Conservation (phyloP, 441 rosid species). For the Gossypium lobatum region DNA sequence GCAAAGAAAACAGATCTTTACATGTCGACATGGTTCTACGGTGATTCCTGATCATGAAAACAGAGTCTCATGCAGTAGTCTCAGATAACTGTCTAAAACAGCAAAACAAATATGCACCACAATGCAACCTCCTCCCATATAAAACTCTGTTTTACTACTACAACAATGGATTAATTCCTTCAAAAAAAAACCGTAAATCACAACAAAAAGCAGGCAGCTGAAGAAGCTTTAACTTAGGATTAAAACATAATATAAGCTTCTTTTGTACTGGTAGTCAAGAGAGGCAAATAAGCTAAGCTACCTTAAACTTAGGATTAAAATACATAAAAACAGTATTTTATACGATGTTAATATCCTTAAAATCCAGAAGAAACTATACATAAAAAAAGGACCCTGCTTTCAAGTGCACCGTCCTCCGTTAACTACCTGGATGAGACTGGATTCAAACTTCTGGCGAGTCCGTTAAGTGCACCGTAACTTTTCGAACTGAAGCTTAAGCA, state of each 20-base stretch:
- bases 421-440: slow-evolving; percentile 43
- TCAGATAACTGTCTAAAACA: not conserved
- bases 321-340: not conserved
- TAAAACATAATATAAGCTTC: not conserved
- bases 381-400: not conserved
- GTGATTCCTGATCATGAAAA: not conserved
- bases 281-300: not conserved
- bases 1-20: not conserved
- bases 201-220: not conserved
- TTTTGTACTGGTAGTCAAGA: not conserved
- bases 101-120: not conserved
- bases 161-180: not conserved
- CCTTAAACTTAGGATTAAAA: slow-evolving; percentile 1
- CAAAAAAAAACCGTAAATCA: not conserved
- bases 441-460: slow-evolving; percentile 39
- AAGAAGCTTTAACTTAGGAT: slow-evolving; percentile 5
- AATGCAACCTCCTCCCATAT: not conserved
- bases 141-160: not conserved
- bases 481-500: slow-evolving; percentile 49
- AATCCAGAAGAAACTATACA: slow-evolving; percentile 3
- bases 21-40: not conserved
- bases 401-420: not conserved
- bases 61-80: not conserved
- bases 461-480: slow-evolving; percentile 42
- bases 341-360: not conserved